A percentile compares a stretch with the other conserved stretches of the same genome.
These are phyloP conservation scores for Triangularia verruculosa DNA, from an alignment of 2,329 filamentous ascomycete species.

Conservation along the genomic window DNA sequence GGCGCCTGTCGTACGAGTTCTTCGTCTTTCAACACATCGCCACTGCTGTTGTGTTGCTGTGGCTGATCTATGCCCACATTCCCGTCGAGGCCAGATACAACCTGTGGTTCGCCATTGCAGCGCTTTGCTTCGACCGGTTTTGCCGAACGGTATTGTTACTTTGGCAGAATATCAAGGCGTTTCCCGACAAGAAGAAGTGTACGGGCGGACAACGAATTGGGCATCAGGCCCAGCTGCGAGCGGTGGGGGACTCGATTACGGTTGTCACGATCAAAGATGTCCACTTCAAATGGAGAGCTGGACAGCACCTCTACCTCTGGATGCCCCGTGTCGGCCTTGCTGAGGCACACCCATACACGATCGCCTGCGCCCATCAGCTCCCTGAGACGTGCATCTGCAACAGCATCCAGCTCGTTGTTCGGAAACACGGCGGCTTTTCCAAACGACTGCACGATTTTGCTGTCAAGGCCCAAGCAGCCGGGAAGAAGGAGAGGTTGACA, in stretches of 20 bases:
- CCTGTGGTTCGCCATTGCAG: constrained; percentile 63
- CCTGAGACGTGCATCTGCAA: constrained; percentile 54
- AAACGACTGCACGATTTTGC: constrained; percentile 50
- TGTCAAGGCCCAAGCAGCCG: constrained; percentile 33
- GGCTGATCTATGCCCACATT: constrained; percentile 61
- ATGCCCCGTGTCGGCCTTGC: constrained; percentile 51
- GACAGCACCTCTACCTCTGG: constrained; percentile 62
- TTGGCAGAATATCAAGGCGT: constrained; percentile 52
- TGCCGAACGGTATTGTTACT: constrained; percentile 47
- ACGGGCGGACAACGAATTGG: constrained; percentile 49
- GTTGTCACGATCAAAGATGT: constrained; percentile 59
- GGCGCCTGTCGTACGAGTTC: constrained; percentile 65
- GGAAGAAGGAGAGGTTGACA: constrained; percentile 36
- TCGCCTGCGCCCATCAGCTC: constrained; percentile 53
- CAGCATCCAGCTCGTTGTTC: constrained; percentile 57
- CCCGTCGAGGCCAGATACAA: constrained; percentile 58
- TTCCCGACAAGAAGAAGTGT: constrained; percentile 41
- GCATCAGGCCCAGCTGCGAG: constrained; percentile 48
- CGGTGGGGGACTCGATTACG: constrained; percentile 51
- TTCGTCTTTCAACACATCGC: constrained; percentile 67
- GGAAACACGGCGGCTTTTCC: constrained; percentile 56
- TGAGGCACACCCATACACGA: constrained; percentile 61
- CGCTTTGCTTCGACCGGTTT: constrained; percentile 61
- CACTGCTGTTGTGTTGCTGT: constrained; percentile 60
- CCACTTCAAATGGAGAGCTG: constrained; percentile 57